Conservation (phyloP, 352 stramenopile genomes). For the Phytophthora sp. region DNA sequence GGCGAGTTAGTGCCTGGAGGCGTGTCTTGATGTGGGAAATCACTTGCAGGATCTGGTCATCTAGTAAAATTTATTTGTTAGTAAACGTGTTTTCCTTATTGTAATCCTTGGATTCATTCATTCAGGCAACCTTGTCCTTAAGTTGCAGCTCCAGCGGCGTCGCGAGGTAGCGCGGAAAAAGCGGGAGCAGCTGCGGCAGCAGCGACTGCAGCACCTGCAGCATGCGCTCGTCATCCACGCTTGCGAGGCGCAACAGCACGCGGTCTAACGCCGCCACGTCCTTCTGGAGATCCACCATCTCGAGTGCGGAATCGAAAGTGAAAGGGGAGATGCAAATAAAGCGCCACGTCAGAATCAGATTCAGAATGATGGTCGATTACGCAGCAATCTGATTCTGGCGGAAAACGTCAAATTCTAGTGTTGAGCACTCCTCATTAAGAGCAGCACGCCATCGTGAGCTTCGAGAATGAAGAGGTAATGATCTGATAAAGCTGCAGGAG, state of each 20-base stretch:
- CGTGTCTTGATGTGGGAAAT: conserved; percentile 78
- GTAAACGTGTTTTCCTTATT: too few species aligned
- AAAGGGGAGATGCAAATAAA: too few species aligned
- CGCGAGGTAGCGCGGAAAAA: conserved; percentile 56
- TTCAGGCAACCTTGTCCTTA: conserved; percentile 62
- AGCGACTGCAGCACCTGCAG: conserved; percentile 65
- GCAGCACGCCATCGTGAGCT: too few species aligned
- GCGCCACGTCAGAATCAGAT: conserved; percentile 3
- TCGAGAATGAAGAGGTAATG: too few species aligned
- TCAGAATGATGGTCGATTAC: conserved; percentile 30
- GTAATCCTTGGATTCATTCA: too few species aligned
- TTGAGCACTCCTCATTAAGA: too few species aligned
- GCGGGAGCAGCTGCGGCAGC: conserved; percentile 67
- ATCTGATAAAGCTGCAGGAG: too few species aligned
- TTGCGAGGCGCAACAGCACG: conserved; percentile 81
- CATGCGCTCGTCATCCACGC: conserved; percentile 66
- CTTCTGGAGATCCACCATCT: conserved; percentile 43
- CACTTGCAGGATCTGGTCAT: conserved; percentile 69
- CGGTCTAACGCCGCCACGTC: conserved; percentile 76
- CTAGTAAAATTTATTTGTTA: neutral
- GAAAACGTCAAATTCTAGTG: too few species aligned
- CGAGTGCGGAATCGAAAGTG: too few species aligned
- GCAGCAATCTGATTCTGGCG: too few species aligned
- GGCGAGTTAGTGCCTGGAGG: conserved; percentile 55
- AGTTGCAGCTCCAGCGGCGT: conserved; percentile 54